Evolutionary conservation across 176 grass and related monocot species (phyloP), one percentile per base, ranked within the genome.

Genomic region (Triticum timopheevii): DNA sequence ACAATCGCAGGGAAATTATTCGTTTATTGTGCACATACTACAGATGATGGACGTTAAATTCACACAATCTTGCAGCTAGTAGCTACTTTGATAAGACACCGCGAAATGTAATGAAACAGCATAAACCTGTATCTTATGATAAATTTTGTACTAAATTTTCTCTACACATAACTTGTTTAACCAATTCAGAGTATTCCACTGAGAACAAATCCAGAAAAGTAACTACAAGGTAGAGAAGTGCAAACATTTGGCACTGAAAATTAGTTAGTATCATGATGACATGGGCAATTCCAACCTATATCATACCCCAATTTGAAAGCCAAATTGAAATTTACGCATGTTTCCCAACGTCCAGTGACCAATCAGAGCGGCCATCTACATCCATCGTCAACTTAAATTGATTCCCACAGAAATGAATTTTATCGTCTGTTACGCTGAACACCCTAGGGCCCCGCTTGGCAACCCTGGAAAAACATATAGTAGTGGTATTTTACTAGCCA

Each of bases 121-220:
- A 36, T 36, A 78, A 61, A 22, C 20, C 54, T 82, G 19, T 4
- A 33, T 10, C 3, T 5, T 0, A 15, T 3, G 24, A 44, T 3
- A 47, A 69, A 1, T 1, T 33, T 10, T 69, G 78, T 65, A 6
- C 15, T 54, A 54, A 54, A 12, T 44, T 47, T 13, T 19, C 5
- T 0, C 5, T 0, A 19, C 17, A 58, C 6, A 0, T 0, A 58
- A 58, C 54, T 0, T 20, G 17, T 58, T 58, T 20, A 1, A 58
- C 17, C 2, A 3, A 34, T 4, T 36, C 35, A 36, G 5, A 36
- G 6, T 36, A 36, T 36, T 36, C 4, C 23, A 19, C 20, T 64
- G 35, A 64, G 7, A 80, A 28, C 4, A 64, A n/a, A 64, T 11
- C 35, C 15, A 2, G 7, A 17, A 45, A 25, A 44, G 3, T 12